Conservation (phyloP, 2,329 filamentous ascomycete genomes). For the Akanthomyces dipterigenus region DNA sequence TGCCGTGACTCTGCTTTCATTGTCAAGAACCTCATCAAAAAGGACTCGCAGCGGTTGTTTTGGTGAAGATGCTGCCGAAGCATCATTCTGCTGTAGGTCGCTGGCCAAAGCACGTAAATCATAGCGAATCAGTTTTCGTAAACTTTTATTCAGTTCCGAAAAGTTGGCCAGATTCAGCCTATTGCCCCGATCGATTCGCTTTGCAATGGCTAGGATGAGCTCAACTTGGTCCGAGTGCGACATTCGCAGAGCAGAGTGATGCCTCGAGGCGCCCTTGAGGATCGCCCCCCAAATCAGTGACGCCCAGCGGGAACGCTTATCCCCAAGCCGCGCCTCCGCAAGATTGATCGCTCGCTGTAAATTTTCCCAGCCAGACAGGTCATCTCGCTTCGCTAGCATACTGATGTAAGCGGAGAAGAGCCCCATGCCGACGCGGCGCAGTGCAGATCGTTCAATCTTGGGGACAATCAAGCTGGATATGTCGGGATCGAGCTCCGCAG, state of each 20-base stretch:
- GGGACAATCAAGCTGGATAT: conserved; percentile 17
- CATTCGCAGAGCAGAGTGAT: conserved; percentile 22
- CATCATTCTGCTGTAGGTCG: not conserved
- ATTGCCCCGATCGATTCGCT: conserved; percentile 22
- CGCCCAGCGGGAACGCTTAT: conserved; percentile 21
- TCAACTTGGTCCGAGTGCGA: conserved; percentile 24
- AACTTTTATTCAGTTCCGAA: conserved; percentile 18
- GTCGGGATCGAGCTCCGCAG: conserved; percentile 18
- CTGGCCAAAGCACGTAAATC: not conserved
- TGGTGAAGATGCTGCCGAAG: not conserved
- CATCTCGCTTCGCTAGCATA: conserved; percentile 19
- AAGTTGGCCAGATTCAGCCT: conserved; percentile 20
- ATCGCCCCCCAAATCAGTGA: conserved; percentile 28
- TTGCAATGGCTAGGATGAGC: conserved; percentile 21
- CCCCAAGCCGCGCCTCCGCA: conserved; percentile 20
- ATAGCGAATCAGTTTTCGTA: conserved; percentile 21
- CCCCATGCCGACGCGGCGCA: conserved; percentile 22
- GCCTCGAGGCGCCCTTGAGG: conserved; percentile 27
- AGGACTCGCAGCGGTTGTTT: not conserved
- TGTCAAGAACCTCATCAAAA: not conserved
- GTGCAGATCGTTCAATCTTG: conserved; percentile 18
- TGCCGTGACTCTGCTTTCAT: not conserved
- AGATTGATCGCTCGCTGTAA: conserved; percentile 27
- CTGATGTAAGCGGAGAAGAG: conserved; percentile 46
- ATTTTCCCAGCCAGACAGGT: conserved; percentile 17